Evolutionary conservation across 305 asterid genomes (phyloP), one percentile per base, ranked within the genome.

Genomic region (Solanum aculeatissimum): DNA sequence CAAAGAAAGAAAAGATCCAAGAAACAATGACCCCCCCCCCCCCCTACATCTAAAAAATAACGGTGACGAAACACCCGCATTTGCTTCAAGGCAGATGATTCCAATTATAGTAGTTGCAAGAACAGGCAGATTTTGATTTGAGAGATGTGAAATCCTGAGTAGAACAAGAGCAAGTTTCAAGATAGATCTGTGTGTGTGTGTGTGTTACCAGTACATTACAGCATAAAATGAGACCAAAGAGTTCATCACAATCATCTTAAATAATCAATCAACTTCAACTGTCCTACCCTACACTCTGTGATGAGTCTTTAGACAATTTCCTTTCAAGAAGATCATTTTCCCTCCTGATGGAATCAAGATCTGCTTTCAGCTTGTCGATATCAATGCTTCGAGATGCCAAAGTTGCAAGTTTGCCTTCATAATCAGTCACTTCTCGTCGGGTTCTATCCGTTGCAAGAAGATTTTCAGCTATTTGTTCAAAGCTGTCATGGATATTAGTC

Each of bases 301-400:
- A 66, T 4, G 60, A 82, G 45, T 82, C 12, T 62, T 82, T 43
- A 78, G 78, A 63, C 10, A 66, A 43, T 43, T 63, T 82, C 32
- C 32, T 45, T 43, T 90, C 94, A 40, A 95, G 96, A 78, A 89
- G 88, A 45, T 92, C 91, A 43, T 93, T 95, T 90, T 93, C 94
- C 88, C 89, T 90, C 89, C 90, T 89, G 86, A 95, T 89, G 68
- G 91, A 89, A n/a, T 92, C 95, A 66, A 95, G 93, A 87, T 95
- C 96, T 40, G 88, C 89, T 89, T 83, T 91, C 80, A 93, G 90
- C 92, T 92, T 93, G 89, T 88, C 92, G 81, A 86, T 84, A 87
- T 93, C 88, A 85, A 92, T 84, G 88, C 92, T 91, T 85, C 92
- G 87, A 21, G 90, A 81, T 19, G 87, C 85, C 79, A 91, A 71